Evolutionary conservation across 129 eudicot species (phyloP).

Genomic region (Rutidosis leptorrhynchoides): DNA sequence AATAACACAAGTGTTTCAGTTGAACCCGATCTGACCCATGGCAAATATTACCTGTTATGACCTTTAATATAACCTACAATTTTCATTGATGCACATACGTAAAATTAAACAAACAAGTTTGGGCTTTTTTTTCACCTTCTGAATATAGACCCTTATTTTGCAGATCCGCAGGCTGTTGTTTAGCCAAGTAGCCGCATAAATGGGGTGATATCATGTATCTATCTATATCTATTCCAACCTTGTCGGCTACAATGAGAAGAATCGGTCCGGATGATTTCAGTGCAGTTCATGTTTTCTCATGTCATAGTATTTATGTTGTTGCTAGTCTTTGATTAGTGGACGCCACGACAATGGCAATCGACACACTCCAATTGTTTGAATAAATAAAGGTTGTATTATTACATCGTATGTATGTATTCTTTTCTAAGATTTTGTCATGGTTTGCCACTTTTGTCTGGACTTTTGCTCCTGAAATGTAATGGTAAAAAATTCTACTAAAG

Average conservation of each 20-base stretch:
- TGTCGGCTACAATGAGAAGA: conserved; percentile 24
- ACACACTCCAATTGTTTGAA: conserved; percentile 29
- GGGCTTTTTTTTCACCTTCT: neutral
- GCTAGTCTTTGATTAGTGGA: conserved; percentile 28
- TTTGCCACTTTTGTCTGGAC: conserved; percentile 1
- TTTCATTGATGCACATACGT: neutral
- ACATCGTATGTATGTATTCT: conserved; percentile 27
- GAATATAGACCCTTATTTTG: conserved; percentile 10
- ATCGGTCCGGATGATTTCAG: conserved; percentile 25
- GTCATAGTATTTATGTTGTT: conserved; percentile 25
- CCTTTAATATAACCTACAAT: neutral
- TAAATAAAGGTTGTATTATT: conserved; percentile 26
- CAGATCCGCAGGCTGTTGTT: conserved; percentile 45
- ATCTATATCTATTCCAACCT: conserved; percentile 28
- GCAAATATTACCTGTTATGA: neutral
- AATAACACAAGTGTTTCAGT: neutral
- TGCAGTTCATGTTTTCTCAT: conserved; percentile 19
- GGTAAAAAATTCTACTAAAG: conserved; percentile 6
- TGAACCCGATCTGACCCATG: neutral
- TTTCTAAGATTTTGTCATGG: conserved; percentile 22
- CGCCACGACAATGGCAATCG: conserved; percentile 4
- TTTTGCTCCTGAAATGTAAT: conserved; percentile 22
- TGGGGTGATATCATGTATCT: conserved; percentile 28
- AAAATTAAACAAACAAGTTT: neutral
- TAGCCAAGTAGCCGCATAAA: conserved; percentile 37